Conservation (phyloP, 2,329 filamentous ascomycete genomes). For the Cladosporium sp. region DNA sequence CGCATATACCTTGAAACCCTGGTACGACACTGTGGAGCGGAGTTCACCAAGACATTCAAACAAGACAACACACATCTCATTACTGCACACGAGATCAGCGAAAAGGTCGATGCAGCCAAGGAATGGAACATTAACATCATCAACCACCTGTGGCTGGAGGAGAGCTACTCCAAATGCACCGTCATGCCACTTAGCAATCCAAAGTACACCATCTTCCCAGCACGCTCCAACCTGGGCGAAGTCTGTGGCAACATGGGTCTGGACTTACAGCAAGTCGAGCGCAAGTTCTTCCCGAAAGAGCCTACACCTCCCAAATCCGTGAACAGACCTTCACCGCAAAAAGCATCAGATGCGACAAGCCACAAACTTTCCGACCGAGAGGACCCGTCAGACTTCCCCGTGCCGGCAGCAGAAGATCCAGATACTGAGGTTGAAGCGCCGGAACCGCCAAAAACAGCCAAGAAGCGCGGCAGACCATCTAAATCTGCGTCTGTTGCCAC, state of each 20-base stretch:
- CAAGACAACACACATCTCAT: slow-evolving; percentile 94
- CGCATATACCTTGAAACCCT: slow-evolving; percentile 92
- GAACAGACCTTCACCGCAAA: slow-evolving; percentile 28
- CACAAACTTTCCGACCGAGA: slow-evolving; percentile 11
- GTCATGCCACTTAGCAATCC: slow-evolving; percentile 69
- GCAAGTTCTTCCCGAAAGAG: slow-evolving; percentile 56
- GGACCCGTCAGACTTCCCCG: not conserved
- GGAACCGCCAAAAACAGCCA: slow-evolving; percentile 25
- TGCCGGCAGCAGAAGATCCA: slow-evolving; percentile 22
- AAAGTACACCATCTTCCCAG: slow-evolving; percentile 83
- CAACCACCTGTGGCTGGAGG: slow-evolving; percentile 97
- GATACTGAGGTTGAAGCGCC: slow-evolving; percentile 25
- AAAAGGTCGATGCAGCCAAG: slow-evolving; percentile 87
- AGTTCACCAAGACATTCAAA: slow-evolving; percentile 93
- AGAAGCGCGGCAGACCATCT: slow-evolving; percentile 32
- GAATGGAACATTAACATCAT: slow-evolving; percentile 91
- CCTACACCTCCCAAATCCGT: slow-evolving; percentile 25
- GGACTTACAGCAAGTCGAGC: slow-evolving; percentile 70
- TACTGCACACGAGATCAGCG: slow-evolving; percentile 83
- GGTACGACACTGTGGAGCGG: slow-evolving; percentile 77
- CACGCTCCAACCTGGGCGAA: slow-evolving; percentile 86
- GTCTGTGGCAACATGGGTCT: slow-evolving; percentile 87
- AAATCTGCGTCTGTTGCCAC: slow-evolving; percentile 29
- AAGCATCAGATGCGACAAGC: slow-evolving; percentile 19
- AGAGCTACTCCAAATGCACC: slow-evolving; percentile 89